Conservation (phyloP, 1,284 basidiomycete genomes). For the Cutaneotrichosporon sp. region DNA sequence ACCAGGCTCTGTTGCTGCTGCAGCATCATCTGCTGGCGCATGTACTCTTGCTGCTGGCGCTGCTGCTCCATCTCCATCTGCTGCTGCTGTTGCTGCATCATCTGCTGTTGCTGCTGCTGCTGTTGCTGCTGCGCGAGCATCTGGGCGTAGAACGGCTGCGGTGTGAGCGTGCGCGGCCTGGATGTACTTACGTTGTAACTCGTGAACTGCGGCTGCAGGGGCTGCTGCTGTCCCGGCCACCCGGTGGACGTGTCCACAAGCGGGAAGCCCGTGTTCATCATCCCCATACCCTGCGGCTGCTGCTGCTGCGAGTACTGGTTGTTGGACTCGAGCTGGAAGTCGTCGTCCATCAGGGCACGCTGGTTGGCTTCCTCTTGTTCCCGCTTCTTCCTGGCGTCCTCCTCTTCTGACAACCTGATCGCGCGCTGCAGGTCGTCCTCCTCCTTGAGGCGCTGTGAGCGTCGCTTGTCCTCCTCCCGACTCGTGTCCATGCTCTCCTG, state of each 20-base stretch:
- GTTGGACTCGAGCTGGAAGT: conserved; percentile 55
- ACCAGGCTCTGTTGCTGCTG: conserved; percentile 58
- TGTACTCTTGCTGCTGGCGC: conserved; percentile 48
- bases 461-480: conserved; percentile 65
- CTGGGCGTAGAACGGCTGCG: conserved; percentile 49
- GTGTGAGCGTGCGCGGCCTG: not conserved
- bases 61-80: conserved; percentile 46
- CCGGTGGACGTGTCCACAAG: conserved; percentile 58
- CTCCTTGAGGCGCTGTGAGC: conserved; percentile 45
- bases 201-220: conserved; percentile 60
- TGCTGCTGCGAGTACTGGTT: conserved; percentile 45
- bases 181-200: conserved; percentile 46
- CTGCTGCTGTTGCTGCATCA: conserved; percentile 59
- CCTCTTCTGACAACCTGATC: conserved; percentile 77
- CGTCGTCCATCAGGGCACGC: conserved; percentile 77
- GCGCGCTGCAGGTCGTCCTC: conserved; percentile 77
- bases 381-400: conserved; percentile 66
- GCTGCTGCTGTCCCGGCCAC: conserved; percentile 45
- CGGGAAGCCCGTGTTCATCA: conserved; percentile 49
- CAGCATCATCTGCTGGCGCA: conserved; percentile 45
- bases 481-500: conserved; percentile 77
- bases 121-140: conserved; percentile 48
- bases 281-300: conserved; percentile 41
- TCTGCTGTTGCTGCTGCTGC: conserved; percentile 48
- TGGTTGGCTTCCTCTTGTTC: conserved; percentile 71